A percentile compares a stretch with the other conserved stretches of the same genome.
Conservation (phyloP, 495 filamentous ascomycete species). For the Neurospora sp. region DNA sequence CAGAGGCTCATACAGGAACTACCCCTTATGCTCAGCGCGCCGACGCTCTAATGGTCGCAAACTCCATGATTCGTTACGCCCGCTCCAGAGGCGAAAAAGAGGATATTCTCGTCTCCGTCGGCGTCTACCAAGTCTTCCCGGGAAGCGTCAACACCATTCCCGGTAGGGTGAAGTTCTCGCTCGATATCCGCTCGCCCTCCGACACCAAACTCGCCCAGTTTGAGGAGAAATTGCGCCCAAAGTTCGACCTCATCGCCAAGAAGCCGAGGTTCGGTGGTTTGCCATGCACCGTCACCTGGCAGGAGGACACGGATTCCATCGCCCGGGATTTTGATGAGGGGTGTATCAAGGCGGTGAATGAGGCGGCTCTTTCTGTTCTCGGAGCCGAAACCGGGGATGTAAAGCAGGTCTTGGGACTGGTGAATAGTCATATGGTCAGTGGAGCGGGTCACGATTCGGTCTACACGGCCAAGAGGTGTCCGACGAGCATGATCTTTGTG, state of each 20-base stretch:
- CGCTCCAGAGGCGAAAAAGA: constrained; percentile 50
- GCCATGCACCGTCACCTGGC: constrained; percentile 22
- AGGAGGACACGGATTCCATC: constrained; percentile 49
- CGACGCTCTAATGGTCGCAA: constrained; percentile 58
- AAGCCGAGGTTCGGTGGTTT: constrained; percentile 21
- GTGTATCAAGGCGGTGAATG: constrained; percentile 57
- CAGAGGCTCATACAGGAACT: constrained; percentile 66
- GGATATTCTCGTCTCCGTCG: constrained; percentile 57
- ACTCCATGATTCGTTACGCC: constrained; percentile 57
- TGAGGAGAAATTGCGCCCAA: constrained; percentile 27
- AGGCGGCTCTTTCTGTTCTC: constrained; percentile 47
- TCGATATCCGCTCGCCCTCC: constrained; percentile 59
- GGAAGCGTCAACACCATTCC: constrained; percentile 71
- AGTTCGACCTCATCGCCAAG: constrained; percentile 20
- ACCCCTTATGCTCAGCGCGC: constrained; percentile 51
- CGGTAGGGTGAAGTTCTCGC: constrained; percentile 54
- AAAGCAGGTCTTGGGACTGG: constrained; percentile 5
- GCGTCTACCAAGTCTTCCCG: constrained; percentile 56
- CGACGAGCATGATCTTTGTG: constrained; percentile 44
- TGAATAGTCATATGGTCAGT: constrained; percentile 37
- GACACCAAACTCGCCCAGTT: constrained; percentile 47
- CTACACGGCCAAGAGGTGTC: constrained; percentile 27
- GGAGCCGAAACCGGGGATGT: constrained; percentile 13
- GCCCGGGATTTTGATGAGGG: constrained; percentile 60
- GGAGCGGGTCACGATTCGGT: constrained; percentile 53